Base-by-base conservation (phyloP, 331 rosid species). In the Prunus yedoensis region DNA sequence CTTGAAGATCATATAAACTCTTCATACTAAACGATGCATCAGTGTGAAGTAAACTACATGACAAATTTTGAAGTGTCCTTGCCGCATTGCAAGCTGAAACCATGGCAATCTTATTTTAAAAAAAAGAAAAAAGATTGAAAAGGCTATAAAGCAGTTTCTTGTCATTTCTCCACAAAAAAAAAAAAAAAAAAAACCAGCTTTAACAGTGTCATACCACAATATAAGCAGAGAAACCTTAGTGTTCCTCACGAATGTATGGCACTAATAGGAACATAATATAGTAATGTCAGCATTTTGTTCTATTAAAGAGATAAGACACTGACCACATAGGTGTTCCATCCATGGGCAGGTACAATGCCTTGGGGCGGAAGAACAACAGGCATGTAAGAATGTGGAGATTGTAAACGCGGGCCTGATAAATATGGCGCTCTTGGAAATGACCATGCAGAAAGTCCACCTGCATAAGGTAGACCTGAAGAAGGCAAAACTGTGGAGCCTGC, bases 291-390 rank as follows among this genome's bases (percentile, higher is more conserved):
- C 35, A 32, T 62, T 18, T 13, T 32, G 41, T 45, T 60, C 32
- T n/a, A 64, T 57, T 11, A 32, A 66, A 51, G 58, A 54, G 30
- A 32, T 4, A 16, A 63, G 14, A 60, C 69, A 89, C 98, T 83
- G 73, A 93, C 98, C 97, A 89, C 66, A 81, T 93, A 93, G 68
- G 83, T 87, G 85, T 84, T 93, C 98, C 97, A 93, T 85, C 84
- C 85, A 43, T 80, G 93, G 16, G 84, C 83, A 50, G 98, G 83
- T 69, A 93, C 45, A 66, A 88, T 41, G 70, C 92, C 90, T 76
- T 89, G 98, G 16, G 98, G 78, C 9, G 97, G 86, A 83, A 91
- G 51, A 78, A 83, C 77, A 73, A 90, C 88, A 63, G 98, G 93
- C 77, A 87, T 79, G 85, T 88, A 91, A 58, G 96, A 83, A 43